Evolutionary conservation across 371 early-diverging fungal species (phyloP).

Genomic region (Amoeboaphelidium protococcarum): DNA sequence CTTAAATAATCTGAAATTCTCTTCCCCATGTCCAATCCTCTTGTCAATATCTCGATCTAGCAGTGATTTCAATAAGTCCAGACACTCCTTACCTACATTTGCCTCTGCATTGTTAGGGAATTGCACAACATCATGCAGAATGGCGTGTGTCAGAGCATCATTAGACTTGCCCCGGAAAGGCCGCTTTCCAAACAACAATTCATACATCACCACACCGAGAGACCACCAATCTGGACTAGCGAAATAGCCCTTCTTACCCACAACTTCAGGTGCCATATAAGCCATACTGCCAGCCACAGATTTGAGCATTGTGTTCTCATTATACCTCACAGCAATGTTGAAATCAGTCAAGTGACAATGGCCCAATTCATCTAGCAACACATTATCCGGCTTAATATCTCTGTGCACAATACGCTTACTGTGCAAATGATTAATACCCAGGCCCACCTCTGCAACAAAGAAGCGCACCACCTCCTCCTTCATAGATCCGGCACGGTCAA

Average conservation of each 20-base stretch:
- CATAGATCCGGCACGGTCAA: conserved; percentile 31
- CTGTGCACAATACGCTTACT: conserved; percentile 49
- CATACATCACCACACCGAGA: conserved; percentile 1
- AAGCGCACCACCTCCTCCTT: conserved; percentile 40
- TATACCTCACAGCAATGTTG: conserved; percentile 28
- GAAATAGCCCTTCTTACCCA: conserved; percentile 35
- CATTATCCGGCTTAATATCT: conserved; percentile 79
- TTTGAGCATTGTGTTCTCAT: conserved; percentile 21
- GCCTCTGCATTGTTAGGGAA: conserved; percentile 1
- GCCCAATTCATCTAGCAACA: conserved; percentile 55
- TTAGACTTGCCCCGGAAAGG: conserved; percentile 4
- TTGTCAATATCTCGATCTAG: conserved; percentile 17
- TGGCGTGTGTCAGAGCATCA: conserved; percentile 1
- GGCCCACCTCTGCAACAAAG: conserved; percentile 46
- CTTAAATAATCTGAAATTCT: conserved; percentile 4
- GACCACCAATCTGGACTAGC: conserved; percentile 15
- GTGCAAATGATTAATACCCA: conserved; percentile 46
- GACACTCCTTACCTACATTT: conserved; percentile 4
- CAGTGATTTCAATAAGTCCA: conserved; percentile 12
- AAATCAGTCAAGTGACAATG: conserved; percentile 75
- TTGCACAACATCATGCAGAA: neutral
- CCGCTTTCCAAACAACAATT: conserved; percentile 2
- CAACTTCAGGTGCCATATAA: conserved; percentile 64
- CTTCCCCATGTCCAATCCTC: conserved; percentile 17
- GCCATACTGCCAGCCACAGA: conserved; percentile 50